phyloP scores from a whole-genome alignment of 768 basidiomycete genomes.

The Dentipellis sp. region DNA sequence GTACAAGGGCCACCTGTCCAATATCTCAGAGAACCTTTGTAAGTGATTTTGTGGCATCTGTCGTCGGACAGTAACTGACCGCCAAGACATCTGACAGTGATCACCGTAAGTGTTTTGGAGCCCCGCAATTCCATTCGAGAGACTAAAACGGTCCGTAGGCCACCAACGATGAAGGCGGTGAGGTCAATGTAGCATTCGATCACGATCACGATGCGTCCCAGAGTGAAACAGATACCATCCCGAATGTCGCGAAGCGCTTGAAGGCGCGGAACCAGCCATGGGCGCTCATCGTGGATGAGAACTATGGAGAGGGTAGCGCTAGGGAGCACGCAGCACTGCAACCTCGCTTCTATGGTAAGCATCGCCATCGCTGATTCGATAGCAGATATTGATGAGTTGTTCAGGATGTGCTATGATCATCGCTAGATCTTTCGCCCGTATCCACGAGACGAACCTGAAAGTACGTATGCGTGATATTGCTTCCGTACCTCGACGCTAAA shows the following conservation, averaged over 20 bases:
- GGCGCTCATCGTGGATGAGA: constrained; percentile 92
- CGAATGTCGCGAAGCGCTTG: constrained; percentile 82
- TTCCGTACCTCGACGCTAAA: background rate
- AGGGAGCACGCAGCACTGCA: constrained; percentile 97
- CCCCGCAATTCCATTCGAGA: constrained; percentile 4
- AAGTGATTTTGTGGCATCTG: constrained; percentile 23
- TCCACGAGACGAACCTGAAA: constrained; percentile 97
- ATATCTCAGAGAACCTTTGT: constrained; percentile 95
- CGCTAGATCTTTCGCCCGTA: constrained; percentile 92
- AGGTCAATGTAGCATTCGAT: constrained; percentile 88
- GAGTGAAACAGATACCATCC: constrained; percentile 68
- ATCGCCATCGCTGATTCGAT: background rate
- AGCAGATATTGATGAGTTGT: background rate
- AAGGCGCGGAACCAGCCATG: constrained; percentile 80
- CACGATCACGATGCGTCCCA: constrained; percentile 39
- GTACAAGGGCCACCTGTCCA: constrained; percentile 94
- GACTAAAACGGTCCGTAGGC: constrained; percentile 35
- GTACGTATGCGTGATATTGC: constrained; percentile 27
- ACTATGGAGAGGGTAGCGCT: constrained; percentile 96
- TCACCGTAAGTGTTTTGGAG: constrained; percentile 45
- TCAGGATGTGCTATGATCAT: constrained; percentile 80
- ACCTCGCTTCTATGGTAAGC: constrained; percentile 82
- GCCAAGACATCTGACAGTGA: constrained; percentile 41
- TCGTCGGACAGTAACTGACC: background rate
- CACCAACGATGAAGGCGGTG: constrained; percentile 89